Evolutionary conservation across 2,329 filamentous ascomycete species (phyloP).

Genomic region (Myriosclerotinia scirpicola): DNA sequence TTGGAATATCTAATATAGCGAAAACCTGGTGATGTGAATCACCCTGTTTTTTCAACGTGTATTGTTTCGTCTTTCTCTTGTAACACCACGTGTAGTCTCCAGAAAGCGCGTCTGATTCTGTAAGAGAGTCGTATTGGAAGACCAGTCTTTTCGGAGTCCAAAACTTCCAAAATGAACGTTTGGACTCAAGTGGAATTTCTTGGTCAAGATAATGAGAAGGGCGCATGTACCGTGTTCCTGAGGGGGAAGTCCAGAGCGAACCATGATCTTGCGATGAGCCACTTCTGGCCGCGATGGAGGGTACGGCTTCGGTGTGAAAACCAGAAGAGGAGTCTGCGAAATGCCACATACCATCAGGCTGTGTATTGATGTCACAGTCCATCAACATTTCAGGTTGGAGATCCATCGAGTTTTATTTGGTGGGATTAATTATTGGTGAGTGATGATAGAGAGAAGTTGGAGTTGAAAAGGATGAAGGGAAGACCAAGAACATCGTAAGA

Average conservation of each 20-base stretch:
- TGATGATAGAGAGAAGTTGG: background rate
- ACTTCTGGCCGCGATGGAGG: too few relatives aligned
- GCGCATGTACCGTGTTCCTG: too few relatives aligned
- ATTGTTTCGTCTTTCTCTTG: background rate
- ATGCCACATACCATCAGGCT: background rate
- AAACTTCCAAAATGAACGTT: too few relatives aligned
- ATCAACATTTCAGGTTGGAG: background rate
- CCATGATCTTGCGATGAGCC: too few relatives aligned
- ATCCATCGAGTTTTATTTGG: background rate
- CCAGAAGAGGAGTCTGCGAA: background rate
- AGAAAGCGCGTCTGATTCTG: background rate
- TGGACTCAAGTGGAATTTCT: too few relatives aligned
- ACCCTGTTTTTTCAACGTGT: background rate
- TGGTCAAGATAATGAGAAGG: too few relatives aligned
- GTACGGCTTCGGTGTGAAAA: background rate
- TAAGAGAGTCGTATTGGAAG: too few relatives aligned
- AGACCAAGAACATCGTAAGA: background rate
- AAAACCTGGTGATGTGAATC: background rate
- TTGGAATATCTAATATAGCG: background rate
- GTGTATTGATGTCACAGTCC: constrained; percentile 1
- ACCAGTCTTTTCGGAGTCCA: too few relatives aligned
- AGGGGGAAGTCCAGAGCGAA: too few relatives aligned
- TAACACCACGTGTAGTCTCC: constrained; percentile 6
- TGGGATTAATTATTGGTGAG: background rate
- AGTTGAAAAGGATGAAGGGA: background rate